phyloP scores from a whole-genome alignment of 768 basidiomycete genomes.

The Rossbeevera mucosa region DNA sequence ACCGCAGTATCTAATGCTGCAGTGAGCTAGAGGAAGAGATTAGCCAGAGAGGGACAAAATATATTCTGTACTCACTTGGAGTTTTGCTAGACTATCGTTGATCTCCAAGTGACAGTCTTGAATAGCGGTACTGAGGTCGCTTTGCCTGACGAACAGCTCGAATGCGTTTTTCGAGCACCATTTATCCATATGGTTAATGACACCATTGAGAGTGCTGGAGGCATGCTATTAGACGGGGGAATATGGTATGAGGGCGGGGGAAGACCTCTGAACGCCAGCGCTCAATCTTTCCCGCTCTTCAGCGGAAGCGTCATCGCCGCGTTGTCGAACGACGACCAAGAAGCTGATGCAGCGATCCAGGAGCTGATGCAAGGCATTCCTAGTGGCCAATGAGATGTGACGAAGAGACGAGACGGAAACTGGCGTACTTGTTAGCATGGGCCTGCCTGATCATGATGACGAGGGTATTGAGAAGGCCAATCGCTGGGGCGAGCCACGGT shows the following conservation, averaged over 20 bases:
- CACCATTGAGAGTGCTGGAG: conserved; percentile 29
- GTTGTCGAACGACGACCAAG: conserved; percentile 36
- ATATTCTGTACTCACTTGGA: conserved; percentile 36
- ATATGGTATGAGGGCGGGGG: background rate
- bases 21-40: conserved; percentile 32
- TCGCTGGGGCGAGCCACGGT: conserved; percentile 42
- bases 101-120: conserved; percentile 42
- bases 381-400: conserved; percentile 16
- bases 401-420: background rate
- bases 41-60: conserved; percentile 3
- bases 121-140: conserved; percentile 42
- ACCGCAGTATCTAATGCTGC: conserved; percentile 42
- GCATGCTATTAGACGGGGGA: conserved; percentile 5
- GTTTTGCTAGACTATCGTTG: conserved; percentile 42
- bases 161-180: conserved; percentile 40
- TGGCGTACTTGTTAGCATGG: conserved; percentile 41
- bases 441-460: conserved; percentile 46
- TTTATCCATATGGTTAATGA: conserved; percentile 38
- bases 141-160: conserved; percentile 44
- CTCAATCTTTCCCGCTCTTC: conserved; percentile 32
- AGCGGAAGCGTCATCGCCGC: conserved; percentile 24
- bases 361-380: conserved; percentile 42
- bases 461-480: conserved; percentile 41
- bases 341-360: conserved; percentile 44
- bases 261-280: conserved; percentile 31